Conservation (phyloP, 2,329 filamentous ascomycete species). For the Acephala macrosclerotiorum region DNA sequence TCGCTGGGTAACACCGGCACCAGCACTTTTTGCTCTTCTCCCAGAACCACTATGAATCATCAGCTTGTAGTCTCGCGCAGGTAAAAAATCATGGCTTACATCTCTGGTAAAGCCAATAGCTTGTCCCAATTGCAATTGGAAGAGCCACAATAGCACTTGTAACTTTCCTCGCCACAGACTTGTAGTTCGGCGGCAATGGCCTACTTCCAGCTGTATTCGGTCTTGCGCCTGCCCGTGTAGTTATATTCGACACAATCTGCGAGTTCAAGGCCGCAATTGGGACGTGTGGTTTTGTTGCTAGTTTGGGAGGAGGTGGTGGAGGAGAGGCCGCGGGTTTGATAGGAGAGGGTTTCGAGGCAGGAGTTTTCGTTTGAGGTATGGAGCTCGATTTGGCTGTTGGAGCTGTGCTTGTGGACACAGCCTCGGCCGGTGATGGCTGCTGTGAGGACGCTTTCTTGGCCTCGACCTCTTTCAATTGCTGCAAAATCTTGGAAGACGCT, state of each 20-base stretch:
- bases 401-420: constrained; percentile 1
- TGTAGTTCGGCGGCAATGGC: constrained; percentile 41
- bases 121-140: constrained; percentile 44
- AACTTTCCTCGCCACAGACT: constrained; percentile 39
- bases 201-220: constrained; percentile 27
- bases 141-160: constrained; percentile 43
- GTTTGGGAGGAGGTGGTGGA: constrained; percentile 18
- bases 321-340: constrained; percentile 3
- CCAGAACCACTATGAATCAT: constrained; percentile 30
- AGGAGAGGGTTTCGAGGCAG: background rate
- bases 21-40: constrained; percentile 33
- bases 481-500: background rate
- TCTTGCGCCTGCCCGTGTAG: constrained; percentile 38
- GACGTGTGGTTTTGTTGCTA: constrained; percentile 22
- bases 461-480: background rate
- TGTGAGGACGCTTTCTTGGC: background rate
- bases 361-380: constrained; percentile 8
- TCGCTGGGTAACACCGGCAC: constrained; percentile 2
- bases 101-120: constrained; percentile 44
- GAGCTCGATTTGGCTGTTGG: background rate
- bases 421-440: background rate
- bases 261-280: constrained; percentile 41
- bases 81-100: constrained; percentile 32
- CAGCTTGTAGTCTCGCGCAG: background rate
- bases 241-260: constrained; percentile 40